Base-by-base conservation (phyloP, 768 basidiomycete genomes). In the Psilocybe cubensis region DNA sequence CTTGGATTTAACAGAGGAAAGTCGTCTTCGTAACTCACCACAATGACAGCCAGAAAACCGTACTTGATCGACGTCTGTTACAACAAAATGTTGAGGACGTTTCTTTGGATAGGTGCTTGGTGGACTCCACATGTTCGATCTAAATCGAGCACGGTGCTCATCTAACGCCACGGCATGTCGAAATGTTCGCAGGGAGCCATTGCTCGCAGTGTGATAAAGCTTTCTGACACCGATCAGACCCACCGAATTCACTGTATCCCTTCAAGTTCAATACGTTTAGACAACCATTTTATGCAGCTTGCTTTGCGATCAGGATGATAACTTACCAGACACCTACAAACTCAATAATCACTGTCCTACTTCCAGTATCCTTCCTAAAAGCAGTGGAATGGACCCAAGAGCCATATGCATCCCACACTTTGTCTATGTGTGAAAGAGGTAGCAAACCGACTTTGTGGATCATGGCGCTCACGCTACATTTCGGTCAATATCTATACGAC, bases 41-140 rank as follows among this genome's bases (percentile, higher is more conserved):
- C 56, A 58, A 33, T 58, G 56, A 24, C 49, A 52, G 4, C 56
- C 56, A 27, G 56, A 42, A 52, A 58, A 58, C 56, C 56, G 52
- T 8, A 58, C 49, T n/a, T 58, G 50, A 14, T 58, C 56, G 5
- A 52, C 56, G 14, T 52, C 44, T 5, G 56, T 58, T 24, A 68
- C n/a, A n/a, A 31, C 17, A n/a, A n/a, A n/a, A n/a, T n/a, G n/a
- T n/a, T n/a, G n/a, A n/a, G n/a, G n/a, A 3, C 3, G 3, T 31
- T 29, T 21, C 6, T 7, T 31, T 20, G 2, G 29, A 8, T 28
- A 33, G 20, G 20, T 20, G 14, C 12, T 23, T 6, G 25, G 40
- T 11, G 42, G 56, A 18, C 43, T 52, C 56, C 56, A 58, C 20
- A 51, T 45, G 10, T 40, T 52, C 18, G 50, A 27, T 33, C 45